A percentile compares a stretch with the other conserved stretches of the same genome.
Conservation (phyloP, 2,329 filamentous ascomycete genomes). For the Huntiella abstrusa region DNA sequence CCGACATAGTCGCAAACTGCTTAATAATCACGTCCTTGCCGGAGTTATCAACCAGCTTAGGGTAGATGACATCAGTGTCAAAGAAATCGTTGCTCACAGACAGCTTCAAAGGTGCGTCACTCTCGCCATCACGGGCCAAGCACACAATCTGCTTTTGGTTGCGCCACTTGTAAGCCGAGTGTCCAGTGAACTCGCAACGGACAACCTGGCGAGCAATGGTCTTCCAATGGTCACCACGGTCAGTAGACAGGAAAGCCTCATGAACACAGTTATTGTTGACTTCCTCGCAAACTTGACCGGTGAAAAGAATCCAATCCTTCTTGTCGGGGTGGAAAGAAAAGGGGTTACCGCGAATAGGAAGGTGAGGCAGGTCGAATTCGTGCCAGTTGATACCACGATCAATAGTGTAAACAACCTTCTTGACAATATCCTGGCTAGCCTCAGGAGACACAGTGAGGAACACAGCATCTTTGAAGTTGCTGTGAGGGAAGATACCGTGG, state of each 20-base stretch:
- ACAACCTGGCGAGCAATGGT: conserved; percentile 54
- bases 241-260: conserved; percentile 57
- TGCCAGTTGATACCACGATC: conserved; percentile 60
- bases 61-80: conserved; percentile 25
- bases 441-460: conserved; percentile 55
- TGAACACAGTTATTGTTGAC: conserved; percentile 42
- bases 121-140: conserved; percentile 29
- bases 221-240: conserved; percentile 67
- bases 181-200: conserved; percentile 74
- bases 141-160: conserved; percentile 39
- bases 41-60: conserved; percentile 40
- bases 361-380: conserved; percentile 50
- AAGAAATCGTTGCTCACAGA: conserved; percentile 68
- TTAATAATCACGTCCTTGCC: conserved; percentile 38
- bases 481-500: conserved; percentile 53
- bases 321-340: conserved; percentile 69
- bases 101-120: conserved; percentile 44
- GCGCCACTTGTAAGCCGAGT: conserved; percentile 34
- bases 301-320: conserved; percentile 85
- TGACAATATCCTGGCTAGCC: conserved; percentile 22
- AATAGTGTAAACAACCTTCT: conserved; percentile 54
- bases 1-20: conserved; percentile 84
- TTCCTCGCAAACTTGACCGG: conserved; percentile 50
- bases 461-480: conserved; percentile 64
- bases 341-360: conserved; percentile 24